Percentiles rank a stretch among this genome's conserved stretches.
Conservation (phyloP, 2,329 filamentous ascomycete species). For the Fusarium sp. region DNA sequence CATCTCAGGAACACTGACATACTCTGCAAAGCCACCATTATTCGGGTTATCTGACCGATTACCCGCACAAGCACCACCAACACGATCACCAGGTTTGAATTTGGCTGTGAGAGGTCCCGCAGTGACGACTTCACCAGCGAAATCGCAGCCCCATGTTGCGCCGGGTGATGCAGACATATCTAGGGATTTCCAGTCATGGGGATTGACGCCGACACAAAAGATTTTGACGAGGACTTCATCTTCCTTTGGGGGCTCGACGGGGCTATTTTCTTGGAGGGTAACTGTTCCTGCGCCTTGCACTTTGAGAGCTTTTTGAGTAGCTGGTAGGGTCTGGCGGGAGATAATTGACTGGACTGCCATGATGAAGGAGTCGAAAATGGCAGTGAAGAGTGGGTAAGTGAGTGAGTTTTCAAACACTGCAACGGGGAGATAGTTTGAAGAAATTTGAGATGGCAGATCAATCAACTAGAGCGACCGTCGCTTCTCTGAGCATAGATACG, state of each 20-base stretch:
- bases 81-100: not conserved
- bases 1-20: constrained; percentile 13
- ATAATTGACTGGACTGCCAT: constrained; percentile 1
- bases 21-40: not conserved
- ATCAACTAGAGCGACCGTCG: not conserved
- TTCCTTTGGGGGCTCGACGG: not conserved
- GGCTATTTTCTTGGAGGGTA: not conserved
- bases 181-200: constrained; percentile 30
- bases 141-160: constrained; percentile 31
- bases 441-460: not conserved
- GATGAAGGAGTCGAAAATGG: not conserved
- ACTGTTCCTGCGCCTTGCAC: not conserved
- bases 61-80: not conserved
- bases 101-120: not conserved
- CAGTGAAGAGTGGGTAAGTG: not conserved
- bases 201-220: constrained; percentile 26
- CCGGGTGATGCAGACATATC: constrained; percentile 31
- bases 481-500: not conserved
- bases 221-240: constrained; percentile 19
- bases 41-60: not conserved
- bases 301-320: not conserved
- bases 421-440: too few species aligned
- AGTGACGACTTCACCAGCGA: constrained; percentile 21
- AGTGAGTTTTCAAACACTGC: not conserved
- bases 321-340: not conserved